Percentiles rank a stretch among this genome's conserved stretches.
Evolutionary conservation across 768 basidiomycete species (phyloP).

Genomic region (Pulveroboletus ravenelii): DNA sequence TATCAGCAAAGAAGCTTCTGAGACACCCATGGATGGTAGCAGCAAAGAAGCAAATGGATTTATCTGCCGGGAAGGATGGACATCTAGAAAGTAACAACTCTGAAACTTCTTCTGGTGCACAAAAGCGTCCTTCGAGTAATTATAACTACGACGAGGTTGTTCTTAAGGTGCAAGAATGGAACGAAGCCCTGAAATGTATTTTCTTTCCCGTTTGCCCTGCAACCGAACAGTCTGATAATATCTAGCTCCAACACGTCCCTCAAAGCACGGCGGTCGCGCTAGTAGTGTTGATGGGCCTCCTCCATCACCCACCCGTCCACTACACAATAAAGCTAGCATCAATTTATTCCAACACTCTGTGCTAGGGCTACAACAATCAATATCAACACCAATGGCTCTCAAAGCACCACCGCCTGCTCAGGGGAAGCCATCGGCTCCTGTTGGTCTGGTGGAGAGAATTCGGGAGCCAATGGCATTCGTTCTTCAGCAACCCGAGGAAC

Average conservation of each 20-base stretch:
- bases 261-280: conserved; percentile 55
- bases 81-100: conserved; percentile 29
- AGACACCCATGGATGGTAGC: conserved; percentile 95
- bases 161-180: conserved; percentile 96
- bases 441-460: conserved; percentile 36
- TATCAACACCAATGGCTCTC: conserved; percentile 29
- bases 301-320: conserved; percentile 38
- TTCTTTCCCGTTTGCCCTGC: conserved; percentile 12
- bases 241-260: conserved; percentile 66
- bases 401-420: conserved; percentile 15
- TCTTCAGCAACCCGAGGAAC: conserved; percentile 73
- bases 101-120: conserved; percentile 33
- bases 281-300: conserved; percentile 36
- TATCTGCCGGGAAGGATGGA: conserved; percentile 27
- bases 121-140: conserved; percentile 57
- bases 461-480: conserved; percentile 58
- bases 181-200: conserved; percentile 89
- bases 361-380: conserved; percentile 33
- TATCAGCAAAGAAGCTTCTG: conserved; percentile 89
- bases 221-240: conserved; percentile 3
- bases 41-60: conserved; percentile 67
- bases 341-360: conserved; percentile 30
- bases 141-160: conserved; percentile 94
- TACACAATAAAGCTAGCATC: conserved; percentile 25
- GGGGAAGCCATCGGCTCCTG: conserved; percentile 21